These are phyloP conservation scores for Sugiyamaella lignohabitans DNA, from an alignment of 805 yeast genomes.

Conservation along the genomic window DNA sequence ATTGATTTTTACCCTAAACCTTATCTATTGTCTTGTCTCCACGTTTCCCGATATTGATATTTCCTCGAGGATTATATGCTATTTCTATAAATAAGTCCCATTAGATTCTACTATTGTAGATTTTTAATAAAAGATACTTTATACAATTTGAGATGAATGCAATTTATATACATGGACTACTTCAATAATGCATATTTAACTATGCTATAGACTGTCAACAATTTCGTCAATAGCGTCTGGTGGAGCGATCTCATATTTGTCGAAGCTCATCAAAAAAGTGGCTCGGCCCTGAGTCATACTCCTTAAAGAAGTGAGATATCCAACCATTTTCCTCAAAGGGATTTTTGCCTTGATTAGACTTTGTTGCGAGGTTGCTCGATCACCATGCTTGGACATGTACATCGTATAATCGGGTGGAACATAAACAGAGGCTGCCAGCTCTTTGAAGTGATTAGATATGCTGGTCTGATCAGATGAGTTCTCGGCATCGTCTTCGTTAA, in stretches of 20 bases:
- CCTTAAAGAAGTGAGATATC: conserved; percentile 71
- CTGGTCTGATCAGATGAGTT: conserved; percentile 29
- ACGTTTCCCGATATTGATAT: too few relatives aligned
- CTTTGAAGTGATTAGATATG: conserved; percentile 15
- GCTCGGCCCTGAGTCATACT: conserved; percentile 89
- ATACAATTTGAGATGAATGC: too few relatives aligned
- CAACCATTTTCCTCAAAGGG: conserved; percentile 85
- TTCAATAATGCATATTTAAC: too few relatives aligned
- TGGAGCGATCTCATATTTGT: conserved; percentile 64
- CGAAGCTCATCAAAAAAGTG: conserved; percentile 68
- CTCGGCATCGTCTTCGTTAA: conserved; percentile 53
- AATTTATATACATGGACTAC: too few relatives aligned
- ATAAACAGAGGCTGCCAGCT: conserved; percentile 51
- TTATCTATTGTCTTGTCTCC: too few relatives aligned
- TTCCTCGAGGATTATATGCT: too few relatives aligned
- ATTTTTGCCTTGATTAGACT: conserved; percentile 63
- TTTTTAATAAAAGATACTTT: too few relatives aligned
- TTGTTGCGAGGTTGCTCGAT: conserved; percentile 34
- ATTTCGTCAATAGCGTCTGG: conserved; percentile 39
- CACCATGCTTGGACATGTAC: conserved; percentile 32
- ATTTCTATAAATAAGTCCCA: too few relatives aligned
- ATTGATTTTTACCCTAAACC: too few relatives aligned
- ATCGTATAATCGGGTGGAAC: conserved; percentile 62
- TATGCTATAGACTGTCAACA: too few relatives aligned
- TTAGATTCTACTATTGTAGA: too few relatives aligned